Percentiles rank a stretch among this genome's conserved stretches.
These are phyloP conservation scores for Fusarium oxysporum DNA, from an alignment of 2,329 filamentous ascomycete species.

Conservation along the genomic window DNA sequence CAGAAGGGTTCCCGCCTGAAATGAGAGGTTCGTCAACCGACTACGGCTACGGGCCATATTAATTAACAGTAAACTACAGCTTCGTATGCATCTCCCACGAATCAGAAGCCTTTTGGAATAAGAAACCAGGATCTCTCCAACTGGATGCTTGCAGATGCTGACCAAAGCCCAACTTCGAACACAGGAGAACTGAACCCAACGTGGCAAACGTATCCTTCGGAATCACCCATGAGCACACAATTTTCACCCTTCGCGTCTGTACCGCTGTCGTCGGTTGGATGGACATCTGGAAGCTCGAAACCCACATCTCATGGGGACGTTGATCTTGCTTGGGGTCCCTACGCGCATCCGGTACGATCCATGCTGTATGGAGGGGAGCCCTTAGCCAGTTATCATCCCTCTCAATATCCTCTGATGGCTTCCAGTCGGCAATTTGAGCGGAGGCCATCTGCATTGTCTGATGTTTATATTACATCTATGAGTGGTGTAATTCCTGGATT, in stretches of 20 bases:
- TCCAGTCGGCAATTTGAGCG: background rate
- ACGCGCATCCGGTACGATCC: background rate
- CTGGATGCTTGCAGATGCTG: background rate
- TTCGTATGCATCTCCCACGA: background rate
- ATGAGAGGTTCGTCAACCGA: background rate
- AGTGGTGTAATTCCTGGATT: background rate
- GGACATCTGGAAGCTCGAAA: background rate
- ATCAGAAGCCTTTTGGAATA: background rate
- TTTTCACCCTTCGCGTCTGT: background rate
- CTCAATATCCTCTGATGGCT: background rate
- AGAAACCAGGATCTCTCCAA: background rate
- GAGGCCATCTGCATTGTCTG: background rate
- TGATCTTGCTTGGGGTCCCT: background rate
- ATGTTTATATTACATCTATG: background rate
- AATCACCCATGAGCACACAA: background rate
- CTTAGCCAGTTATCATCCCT: background rate
- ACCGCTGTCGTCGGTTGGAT: background rate
- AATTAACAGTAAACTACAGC: background rate
- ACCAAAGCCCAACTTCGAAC: background rate
- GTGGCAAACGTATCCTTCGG: background rate
- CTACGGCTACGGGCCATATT: background rate
- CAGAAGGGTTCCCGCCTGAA: background rate
- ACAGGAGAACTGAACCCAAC: background rate
- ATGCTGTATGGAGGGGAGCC: background rate
- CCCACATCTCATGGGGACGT: background rate